Evolutionary conservation across 139 green algal species (phyloP).

Genomic region (Bryopsis sp.): DNA sequence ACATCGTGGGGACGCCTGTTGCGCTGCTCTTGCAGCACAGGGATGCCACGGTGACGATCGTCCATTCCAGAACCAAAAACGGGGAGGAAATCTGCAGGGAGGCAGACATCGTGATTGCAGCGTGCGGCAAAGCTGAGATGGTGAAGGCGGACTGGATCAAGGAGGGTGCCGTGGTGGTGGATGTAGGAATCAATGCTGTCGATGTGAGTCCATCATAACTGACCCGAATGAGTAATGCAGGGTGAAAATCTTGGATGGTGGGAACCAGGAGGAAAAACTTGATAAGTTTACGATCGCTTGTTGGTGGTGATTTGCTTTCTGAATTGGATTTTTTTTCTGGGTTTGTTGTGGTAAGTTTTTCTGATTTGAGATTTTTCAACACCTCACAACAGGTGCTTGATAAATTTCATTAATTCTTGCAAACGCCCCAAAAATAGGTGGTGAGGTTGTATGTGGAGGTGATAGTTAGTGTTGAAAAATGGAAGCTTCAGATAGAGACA

Average conservation of each 20-base stretch:
- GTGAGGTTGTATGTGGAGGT: too few relatives aligned
- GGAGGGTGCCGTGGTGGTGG: slow-evolving; percentile 81
- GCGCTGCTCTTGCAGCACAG: slow-evolving; percentile 77
- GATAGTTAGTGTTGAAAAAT: too few relatives aligned
- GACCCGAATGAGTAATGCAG: not conserved
- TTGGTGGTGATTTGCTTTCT: not conserved
- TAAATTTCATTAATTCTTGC: too few relatives aligned
- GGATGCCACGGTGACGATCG: slow-evolving; percentile 80
- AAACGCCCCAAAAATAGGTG: too few relatives aligned
- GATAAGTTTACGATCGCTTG: not conserved
- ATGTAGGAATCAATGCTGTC: slow-evolving; percentile 93
- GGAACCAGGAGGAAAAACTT: not conserved
- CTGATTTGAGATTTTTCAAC: too few relatives aligned
- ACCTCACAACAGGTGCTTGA: too few relatives aligned
- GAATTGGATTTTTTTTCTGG: not conserved
- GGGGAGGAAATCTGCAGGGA: slow-evolving; percentile 51
- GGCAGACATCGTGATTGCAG: slow-evolving; percentile 95
- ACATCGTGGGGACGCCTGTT: slow-evolving; percentile 92
- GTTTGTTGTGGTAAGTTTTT: slow-evolving; percentile 2
- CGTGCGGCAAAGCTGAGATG: slow-evolving; percentile 76
- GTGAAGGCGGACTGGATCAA: slow-evolving; percentile 87
- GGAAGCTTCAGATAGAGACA: too few relatives aligned
- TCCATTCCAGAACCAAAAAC: slow-evolving; percentile 53
- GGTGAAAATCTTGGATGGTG: too few relatives aligned
- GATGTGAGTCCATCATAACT: slow-evolving; percentile 26